Evolutionary conservation across 2,329 filamentous ascomycete species (phyloP), one percentile per base, ranked within the genome.

Genomic region (Xylaria sp.): DNA sequence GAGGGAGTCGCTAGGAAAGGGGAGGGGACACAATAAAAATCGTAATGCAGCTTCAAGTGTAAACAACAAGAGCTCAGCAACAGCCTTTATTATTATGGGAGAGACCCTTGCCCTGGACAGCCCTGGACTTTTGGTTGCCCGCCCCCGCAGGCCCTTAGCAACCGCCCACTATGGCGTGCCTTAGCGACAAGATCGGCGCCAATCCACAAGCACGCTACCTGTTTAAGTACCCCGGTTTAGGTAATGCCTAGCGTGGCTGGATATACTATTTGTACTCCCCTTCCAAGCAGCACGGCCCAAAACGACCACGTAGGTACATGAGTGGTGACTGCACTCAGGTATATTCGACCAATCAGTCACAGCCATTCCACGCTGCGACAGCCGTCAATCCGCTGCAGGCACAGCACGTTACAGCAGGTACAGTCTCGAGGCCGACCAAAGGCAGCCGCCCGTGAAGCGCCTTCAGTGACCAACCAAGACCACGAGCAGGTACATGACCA

Each of bases 91-190:
- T 31, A 42, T 60, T 51, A 59, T 43, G 49, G 54, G 43, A n/a
- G 28, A 38, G 43, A 33, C 45, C 42, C 40, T 43, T 61, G 61
- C 60, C 50, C 19, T 31, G 28, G 28, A 31, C 28, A 5, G 4
- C n/a, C n/a, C n/a, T n/a, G n/a, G n/a, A n/a, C 9, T 31, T 50
- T 49, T 56, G 46, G 51, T 61, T 57, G 63, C 54, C 64, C 53
- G 60, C 49, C 68, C 62, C 62, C 61, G 49, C 59, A 37, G 64
- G 64, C 61, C 71, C 69, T 72, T 69, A 70, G 72, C 72, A 74
- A 74, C 72, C 70, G 62, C 65, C 53, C 49, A 65, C 58, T 57
- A 63, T 61, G 55, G 33, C 52, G 38, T 33, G 31, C 23, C 31
- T 38, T 50, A 11, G 49, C n/a, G 51, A 63, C 63, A 57, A 58